Evolutionary conservation across 2,329 filamentous ascomycete species (phyloP).

Genomic region (Aspergillus ochraceus): DNA sequence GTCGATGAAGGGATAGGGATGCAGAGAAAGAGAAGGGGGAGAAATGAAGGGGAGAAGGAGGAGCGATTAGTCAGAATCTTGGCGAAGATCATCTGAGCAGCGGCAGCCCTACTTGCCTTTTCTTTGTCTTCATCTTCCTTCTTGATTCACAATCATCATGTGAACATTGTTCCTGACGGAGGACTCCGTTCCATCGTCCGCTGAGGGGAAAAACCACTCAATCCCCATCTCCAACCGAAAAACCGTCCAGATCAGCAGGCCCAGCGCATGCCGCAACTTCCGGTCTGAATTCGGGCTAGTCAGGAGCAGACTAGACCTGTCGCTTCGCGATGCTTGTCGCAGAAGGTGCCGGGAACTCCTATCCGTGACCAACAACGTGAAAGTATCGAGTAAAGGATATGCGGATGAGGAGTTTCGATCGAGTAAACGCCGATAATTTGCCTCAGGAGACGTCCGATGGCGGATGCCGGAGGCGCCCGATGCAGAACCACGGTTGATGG

Average conservation of each 20-base stretch:
- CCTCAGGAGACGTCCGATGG: conserved; percentile 14
- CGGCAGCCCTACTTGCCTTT: neutral
- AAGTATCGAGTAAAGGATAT: neutral
- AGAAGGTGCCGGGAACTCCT: neutral
- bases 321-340: neutral
- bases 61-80: neutral
- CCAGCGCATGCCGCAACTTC: neutral
- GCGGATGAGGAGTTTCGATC: conserved; percentile 6
- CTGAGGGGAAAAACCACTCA: neutral
- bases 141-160: neutral
- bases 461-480: conserved; percentile 32
- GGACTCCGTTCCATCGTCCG: neutral
- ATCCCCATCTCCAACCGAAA: neutral
- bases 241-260: neutral
- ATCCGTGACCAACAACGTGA: neutral
- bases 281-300: neutral
- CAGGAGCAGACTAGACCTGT: neutral
- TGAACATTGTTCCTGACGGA: neutral
- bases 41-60: neutral
- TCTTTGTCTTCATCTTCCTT: too few species aligned
- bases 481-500: conserved; percentile 17
- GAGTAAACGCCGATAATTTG: conserved; percentile 26
- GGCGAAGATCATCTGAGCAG: neutral
- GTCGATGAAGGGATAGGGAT: neutral
- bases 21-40: neutral